These are phyloP conservation scores for Leishmania amazonensis DNA, from an alignment of 208 protist species.

Conservation along the genomic window DNA sequence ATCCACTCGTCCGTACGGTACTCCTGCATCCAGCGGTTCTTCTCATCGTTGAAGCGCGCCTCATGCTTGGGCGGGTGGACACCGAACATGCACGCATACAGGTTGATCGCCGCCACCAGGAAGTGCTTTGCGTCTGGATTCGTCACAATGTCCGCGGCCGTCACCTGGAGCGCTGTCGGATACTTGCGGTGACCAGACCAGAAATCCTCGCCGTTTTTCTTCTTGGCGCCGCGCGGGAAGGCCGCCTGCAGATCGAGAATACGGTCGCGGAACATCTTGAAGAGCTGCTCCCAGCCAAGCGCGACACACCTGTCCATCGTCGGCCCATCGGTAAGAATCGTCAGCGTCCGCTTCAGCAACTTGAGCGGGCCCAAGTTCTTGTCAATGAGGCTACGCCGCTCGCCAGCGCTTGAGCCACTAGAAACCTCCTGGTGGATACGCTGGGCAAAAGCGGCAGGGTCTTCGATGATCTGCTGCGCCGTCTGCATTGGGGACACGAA, in stretches of 20 bases:
- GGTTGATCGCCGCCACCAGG: slow-evolving; percentile 72
- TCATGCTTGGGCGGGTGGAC: slow-evolving; percentile 83
- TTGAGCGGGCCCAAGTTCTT: slow-evolving; percentile 74
- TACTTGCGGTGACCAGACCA: slow-evolving; percentile 92
- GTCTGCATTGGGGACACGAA: slow-evolving; percentile 89
- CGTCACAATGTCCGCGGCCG: slow-evolving; percentile 20
- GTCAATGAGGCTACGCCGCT: slow-evolving; percentile 75
- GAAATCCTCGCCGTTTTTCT: slow-evolving; percentile 91
- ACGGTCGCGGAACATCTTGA: slow-evolving; percentile 95
- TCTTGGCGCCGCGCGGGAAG: slow-evolving; percentile 97
- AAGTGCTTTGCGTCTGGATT: slow-evolving; percentile 66
- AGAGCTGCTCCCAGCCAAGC: slow-evolving; percentile 95
- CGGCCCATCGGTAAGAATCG: slow-evolving; percentile 52
- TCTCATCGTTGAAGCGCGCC: slow-evolving; percentile 81
- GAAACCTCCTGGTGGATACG: slow-evolving; percentile 69
- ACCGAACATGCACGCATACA: slow-evolving; percentile 89
- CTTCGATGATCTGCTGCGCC: slow-evolving; percentile 81
- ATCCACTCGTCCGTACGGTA: slow-evolving; percentile 78
- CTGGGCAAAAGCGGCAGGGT: slow-evolving; percentile 67
- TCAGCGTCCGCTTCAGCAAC: slow-evolving; percentile 52
- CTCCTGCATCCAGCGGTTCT: slow-evolving; percentile 84
- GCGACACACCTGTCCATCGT: slow-evolving; percentile 94
- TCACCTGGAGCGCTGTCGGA: slow-evolving; percentile 66
- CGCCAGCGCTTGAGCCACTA: slow-evolving; percentile 62
- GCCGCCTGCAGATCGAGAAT: slow-evolving; percentile 97